Evolutionary conservation across 1,284 basidiomycete genomes (phyloP).

Genomic region (Acaromyces ingoldii): DNA sequence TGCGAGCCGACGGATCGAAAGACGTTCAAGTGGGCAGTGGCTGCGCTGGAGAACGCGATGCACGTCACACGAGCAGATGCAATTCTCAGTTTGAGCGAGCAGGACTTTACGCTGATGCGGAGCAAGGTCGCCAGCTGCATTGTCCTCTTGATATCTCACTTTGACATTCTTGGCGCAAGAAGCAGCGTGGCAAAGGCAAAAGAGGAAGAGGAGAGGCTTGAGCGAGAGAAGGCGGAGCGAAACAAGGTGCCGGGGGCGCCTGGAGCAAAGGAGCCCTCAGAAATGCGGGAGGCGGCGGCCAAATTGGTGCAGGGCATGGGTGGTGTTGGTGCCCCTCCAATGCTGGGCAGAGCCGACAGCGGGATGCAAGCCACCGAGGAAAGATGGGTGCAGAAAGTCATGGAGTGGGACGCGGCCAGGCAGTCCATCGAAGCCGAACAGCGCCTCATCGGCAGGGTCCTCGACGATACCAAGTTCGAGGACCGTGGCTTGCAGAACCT

Average conservation of each 20-base stretch:
- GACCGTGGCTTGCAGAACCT: constrained; percentile 47
- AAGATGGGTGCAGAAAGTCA: constrained; percentile 33
- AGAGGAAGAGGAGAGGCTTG: constrained; percentile 40
- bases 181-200: constrained; percentile 46
- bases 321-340: constrained; percentile 8
- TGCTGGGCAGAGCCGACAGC: constrained; percentile 22
- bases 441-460: constrained; percentile 43
- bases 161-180: constrained; percentile 68
- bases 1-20: constrained; percentile 93
- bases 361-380: constrained; percentile 39
- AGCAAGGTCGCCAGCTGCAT: constrained; percentile 94
- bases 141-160: constrained; percentile 91
- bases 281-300: constrained; percentile 54
- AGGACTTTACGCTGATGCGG: constrained; percentile 73
- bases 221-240: constrained; percentile 37
- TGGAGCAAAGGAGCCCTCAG: not conserved
- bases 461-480: constrained; percentile 48
- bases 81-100: constrained; percentile 80
- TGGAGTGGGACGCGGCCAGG: constrained; percentile 42
- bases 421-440: constrained; percentile 39
- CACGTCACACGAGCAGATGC: constrained; percentile 76
- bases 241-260: constrained; percentile 4
- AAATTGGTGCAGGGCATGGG: constrained; percentile 54
- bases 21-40: constrained; percentile 98
- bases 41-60: constrained; percentile 88